These are phyloP conservation scores for Globisporangium viniferum DNA, from an alignment of 352 stramenopile species.

Conservation along the genomic window DNA sequence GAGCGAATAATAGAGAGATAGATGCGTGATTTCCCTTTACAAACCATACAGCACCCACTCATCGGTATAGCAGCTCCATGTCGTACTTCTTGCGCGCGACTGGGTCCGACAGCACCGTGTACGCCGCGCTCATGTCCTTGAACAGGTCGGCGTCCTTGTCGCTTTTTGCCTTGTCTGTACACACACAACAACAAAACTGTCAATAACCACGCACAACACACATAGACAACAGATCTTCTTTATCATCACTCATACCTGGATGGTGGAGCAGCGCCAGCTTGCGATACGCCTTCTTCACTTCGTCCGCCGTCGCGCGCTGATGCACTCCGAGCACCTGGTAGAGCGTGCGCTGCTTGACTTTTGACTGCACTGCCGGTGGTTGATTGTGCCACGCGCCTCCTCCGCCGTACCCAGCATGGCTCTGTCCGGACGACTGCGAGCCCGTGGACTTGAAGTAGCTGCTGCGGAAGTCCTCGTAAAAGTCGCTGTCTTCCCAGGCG, in stretches of 20 bases:
- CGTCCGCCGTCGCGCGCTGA: slow-evolving; percentile 44
- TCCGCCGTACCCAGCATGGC: neutral
- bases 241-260: slow-evolving; percentile 41
- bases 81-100: slow-evolving; percentile 63
- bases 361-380: neutral
- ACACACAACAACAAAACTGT: slow-evolving; percentile 4
- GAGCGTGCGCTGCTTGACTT: slow-evolving; percentile 43
- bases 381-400: neutral
- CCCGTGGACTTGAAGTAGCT: slow-evolving; percentile 16
- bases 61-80: slow-evolving; percentile 51
- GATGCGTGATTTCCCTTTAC: neutral
- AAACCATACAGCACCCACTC: neutral
- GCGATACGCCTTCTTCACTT: slow-evolving; percentile 90
- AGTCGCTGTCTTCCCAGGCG: slow-evolving; percentile 46
- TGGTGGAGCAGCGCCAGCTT: slow-evolving; percentile 87
- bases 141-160: slow-evolving; percentile 63
- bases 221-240: too few relatives aligned
- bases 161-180: slow-evolving; percentile 72
- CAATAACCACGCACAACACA: neutral
- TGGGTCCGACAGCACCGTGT: slow-evolving; percentile 77
- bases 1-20: slow-evolving; percentile 8
- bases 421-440: neutral
- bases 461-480: slow-evolving; percentile 47
- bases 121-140: slow-evolving; percentile 85
- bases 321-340: slow-evolving; percentile 81